Base-by-base conservation (phyloP, 2,329 filamentous ascomycete species). In the Aureobasidium uvarum region DNA sequence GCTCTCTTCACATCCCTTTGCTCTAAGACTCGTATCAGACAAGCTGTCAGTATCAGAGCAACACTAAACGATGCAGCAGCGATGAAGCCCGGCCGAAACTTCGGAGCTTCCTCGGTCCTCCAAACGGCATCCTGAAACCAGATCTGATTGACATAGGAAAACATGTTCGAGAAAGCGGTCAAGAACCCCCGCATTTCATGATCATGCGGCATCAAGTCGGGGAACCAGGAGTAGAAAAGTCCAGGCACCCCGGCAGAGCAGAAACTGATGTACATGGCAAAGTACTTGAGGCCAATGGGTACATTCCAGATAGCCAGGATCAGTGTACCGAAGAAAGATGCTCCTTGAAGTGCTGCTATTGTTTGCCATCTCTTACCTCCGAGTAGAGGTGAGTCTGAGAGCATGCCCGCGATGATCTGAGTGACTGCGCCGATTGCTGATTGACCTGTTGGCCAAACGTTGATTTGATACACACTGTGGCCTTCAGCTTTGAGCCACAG, bases 231-330 rank as follows among this genome's bases (percentile, higher is more conserved):
- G 13, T 85, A 81, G 7, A 86, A 73, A 3, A 85, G 81, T 55
- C 81, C 83, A 0, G 83, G 84, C 74, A 85, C 80, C 0, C 83
- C 79, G 5, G 80, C 77, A 0, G 82, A 76, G 0, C 78, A 78
- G 69, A 82, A 85, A 0, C 78, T 81, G 0, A 80, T 83, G 62
- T 77, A 74, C 68, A 83, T 84, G 0, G 81, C 82, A 62, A 84
- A 84, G 82, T 83, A 86, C 18, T 80, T 75, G 0, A 83, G 81
- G 0, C 78, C 70, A 66, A 86, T 83, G 0, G 84, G 83, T 0
- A 86, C 83, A 20, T 83, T 72, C 85, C 84, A 87, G 11, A 85
- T 74, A 0, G 81, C 76, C 4, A 85, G 75, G 31, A 86, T 83
- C n/a, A 82, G 75, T 78, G 67, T 86, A 85, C 79, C 81, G 83